Evolutionary conservation across 345 rosid species (phyloP), one percentile per base, ranked within the genome.

Genomic region (Lepidium aucheri): DNA sequence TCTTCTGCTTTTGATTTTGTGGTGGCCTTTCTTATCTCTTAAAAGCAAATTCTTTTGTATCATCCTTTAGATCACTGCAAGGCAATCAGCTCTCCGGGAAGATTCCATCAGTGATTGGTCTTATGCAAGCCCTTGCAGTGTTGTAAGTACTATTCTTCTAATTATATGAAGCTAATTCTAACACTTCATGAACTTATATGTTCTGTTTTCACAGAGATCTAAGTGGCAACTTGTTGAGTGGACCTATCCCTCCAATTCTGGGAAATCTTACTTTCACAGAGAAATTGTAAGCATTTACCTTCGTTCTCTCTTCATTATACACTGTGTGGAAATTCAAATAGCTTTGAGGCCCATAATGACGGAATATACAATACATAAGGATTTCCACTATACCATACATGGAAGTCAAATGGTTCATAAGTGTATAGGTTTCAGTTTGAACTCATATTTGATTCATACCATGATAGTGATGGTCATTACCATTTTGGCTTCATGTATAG

Each of bases 111-210:
- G 99, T 94, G 54, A 84, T 94, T 47, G 99, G 99, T 71, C 84
- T 94, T 17, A 94, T 94, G 99, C 99, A 94, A 77, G 99, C 99
- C 18, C 99, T 94, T 70, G 97, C 99, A 65, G 99, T 94, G 15
- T 59, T 94, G 99, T 94, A 81, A 85, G 99, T 77, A 44, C 68
- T 39, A 43, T 41, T 44, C 61, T 40, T 50, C 62, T 47, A 22
- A 32, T 35, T 58, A 53, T 28, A 28, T 11, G 6, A 49, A 61
- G 13, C 60, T 39, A 45, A 3, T 34, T 61, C 14, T 22, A 11
- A 38, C 68, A n/a, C 2, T 52, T 52, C 11, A 38, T 53, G 16
- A 36, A 9, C 57, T 42, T 22, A 44, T 8, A 44, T 9, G 22
- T 45, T 60, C 9, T 47, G 20, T 9, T 16, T 8, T 34, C 14